Evolutionary conservation across 306 rosid genomes (phyloP).

Genomic region (Begonia peltatifolia): DNA sequence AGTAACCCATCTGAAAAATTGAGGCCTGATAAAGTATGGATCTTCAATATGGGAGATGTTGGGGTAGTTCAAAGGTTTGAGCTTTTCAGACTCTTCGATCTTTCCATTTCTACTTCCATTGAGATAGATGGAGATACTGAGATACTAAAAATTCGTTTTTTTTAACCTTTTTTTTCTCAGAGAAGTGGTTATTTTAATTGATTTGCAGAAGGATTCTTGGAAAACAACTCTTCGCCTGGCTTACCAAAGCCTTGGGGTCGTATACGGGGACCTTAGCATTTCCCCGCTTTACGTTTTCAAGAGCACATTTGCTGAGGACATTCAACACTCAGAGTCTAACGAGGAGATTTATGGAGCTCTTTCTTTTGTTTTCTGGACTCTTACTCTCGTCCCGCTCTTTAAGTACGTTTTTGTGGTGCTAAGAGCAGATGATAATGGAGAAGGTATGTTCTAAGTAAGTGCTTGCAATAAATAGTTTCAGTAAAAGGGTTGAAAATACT

Average conservation of each 20-base stretch:
- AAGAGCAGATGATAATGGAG: constrained; percentile 21
- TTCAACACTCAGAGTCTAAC: constrained; percentile 19
- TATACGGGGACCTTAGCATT: constrained; percentile 68
- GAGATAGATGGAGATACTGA: neutral
- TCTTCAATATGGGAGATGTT: constrained; percentile 40
- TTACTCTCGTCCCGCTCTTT: constrained; percentile 19
- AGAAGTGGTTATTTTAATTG: neutral
- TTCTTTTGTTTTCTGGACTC: constrained; percentile 22
- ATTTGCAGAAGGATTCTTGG: constrained; percentile 53
- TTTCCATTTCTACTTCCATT: neutral
- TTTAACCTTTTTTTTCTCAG: neutral
- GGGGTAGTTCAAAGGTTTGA: constrained; percentile 62
- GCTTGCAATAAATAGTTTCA: neutral
- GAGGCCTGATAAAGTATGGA: constrained; percentile 37
- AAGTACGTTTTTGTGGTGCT: constrained; percentile 18
- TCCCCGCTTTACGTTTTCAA: constrained; percentile 19
- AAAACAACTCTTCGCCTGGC: constrained; percentile 55
- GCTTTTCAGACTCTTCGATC: constrained; percentile 3
- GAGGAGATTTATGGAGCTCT: constrained; percentile 19
- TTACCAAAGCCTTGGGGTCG: constrained; percentile 94
- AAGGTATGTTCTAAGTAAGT: constrained; percentile 1
- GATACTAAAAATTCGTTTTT: neutral
- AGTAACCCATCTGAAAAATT: neutral
- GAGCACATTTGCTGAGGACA: constrained; percentile 43
- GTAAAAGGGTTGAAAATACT: neutral